Evolutionary conservation across 2,329 filamentous ascomycete genomes (phyloP).

Genomic region (Ophiocordyceps australis): DNA sequence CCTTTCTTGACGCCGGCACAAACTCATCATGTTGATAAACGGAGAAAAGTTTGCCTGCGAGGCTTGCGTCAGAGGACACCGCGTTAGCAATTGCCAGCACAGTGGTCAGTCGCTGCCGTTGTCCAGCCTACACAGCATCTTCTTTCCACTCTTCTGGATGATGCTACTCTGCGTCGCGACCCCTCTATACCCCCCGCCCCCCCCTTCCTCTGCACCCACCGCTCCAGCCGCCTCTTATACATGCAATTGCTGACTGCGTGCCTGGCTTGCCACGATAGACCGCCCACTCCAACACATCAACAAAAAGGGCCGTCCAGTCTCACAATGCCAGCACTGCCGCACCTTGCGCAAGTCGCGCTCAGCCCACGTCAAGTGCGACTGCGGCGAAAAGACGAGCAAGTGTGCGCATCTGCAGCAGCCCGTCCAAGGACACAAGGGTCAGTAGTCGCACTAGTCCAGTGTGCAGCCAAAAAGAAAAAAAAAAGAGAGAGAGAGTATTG

Average conservation of each 20-base stretch:
- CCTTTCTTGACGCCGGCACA: too few relatives aligned
- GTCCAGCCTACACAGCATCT: too few relatives aligned
- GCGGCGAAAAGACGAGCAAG: constrained; percentile 75
- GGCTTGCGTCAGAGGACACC: constrained; percentile 93
- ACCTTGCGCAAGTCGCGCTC: constrained; percentile 89
- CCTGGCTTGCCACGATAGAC: constrained; percentile 33
- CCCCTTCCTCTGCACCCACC: background rate
- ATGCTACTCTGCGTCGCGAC: background rate
- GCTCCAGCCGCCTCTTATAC: background rate
- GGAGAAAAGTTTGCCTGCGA: constrained; percentile 97
- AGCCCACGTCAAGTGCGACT: constrained; percentile 92
- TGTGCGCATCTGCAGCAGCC: constrained; percentile 41
- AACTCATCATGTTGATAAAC: constrained; percentile 56
- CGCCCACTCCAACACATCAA: constrained; percentile 87
- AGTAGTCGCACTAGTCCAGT: too few relatives aligned
- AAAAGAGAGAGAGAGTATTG: too few relatives aligned
- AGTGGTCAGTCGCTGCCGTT: constrained; percentile 46
- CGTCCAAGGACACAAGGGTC: constrained; percentile 40
- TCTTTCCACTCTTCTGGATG: constrained; percentile 1
- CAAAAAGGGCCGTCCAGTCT: constrained; percentile 92
- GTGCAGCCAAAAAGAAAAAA: too few relatives aligned
- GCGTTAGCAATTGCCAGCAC: constrained; percentile 97
- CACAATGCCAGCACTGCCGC: constrained; percentile 95
- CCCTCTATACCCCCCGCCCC: constrained; percentile 1
- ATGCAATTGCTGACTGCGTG: constrained; percentile 6